A percentile compares a stretch with the other conserved stretches of the same genome.
Evolutionary conservation across 768 basidiomycete species (phyloP).

Genomic region (Leccinellum luteum): DNA sequence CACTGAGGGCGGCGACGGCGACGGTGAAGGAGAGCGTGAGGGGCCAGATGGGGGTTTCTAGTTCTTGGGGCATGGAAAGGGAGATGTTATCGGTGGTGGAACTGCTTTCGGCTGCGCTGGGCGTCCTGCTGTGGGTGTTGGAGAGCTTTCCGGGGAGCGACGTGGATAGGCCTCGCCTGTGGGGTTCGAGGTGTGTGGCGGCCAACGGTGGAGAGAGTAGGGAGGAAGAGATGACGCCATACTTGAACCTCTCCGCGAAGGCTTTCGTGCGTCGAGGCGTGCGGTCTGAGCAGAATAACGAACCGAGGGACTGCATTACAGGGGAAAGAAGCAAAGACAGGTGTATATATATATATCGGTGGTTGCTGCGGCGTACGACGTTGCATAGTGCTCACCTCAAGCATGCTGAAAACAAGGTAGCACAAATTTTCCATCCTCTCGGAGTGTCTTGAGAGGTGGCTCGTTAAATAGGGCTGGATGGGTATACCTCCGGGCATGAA

Average conservation of each 20-base stretch:
- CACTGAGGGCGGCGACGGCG: constrained; percentile 39
- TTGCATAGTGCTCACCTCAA: constrained; percentile 37
- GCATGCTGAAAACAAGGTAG: constrained; percentile 17
- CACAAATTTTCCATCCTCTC: constrained; percentile 29
- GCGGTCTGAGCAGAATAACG: constrained; percentile 36
- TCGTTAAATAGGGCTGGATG: constrained; percentile 18
- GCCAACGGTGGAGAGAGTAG: constrained; percentile 61
- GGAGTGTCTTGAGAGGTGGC: constrained; percentile 14
- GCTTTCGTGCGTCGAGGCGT: constrained; percentile 39
- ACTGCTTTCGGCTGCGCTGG: constrained; percentile 36
- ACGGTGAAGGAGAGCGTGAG: constrained; percentile 39
- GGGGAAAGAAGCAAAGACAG: too few relatives aligned
- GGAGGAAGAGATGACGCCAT: constrained; percentile 78
- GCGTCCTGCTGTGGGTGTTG: constrained; percentile 37
- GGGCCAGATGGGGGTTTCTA: constrained; percentile 36
- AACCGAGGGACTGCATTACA: constrained; percentile 37
- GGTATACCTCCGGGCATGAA: constrained; percentile 56
- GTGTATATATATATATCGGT: constrained; percentile 3
- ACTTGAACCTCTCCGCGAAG: constrained; percentile 81
- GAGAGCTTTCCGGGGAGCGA: constrained; percentile 48
- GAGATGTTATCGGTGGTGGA: constrained; percentile 20
- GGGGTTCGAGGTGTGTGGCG: constrained; percentile 34
- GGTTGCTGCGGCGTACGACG: constrained; percentile 12
- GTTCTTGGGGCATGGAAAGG: constrained; percentile 32
- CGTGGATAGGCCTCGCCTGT: constrained; percentile 34